Evolutionary conservation across 768 basidiomycete species (phyloP), one percentile per base, ranked within the genome.

Genomic region (Phlegmacium glaucopus): DNA sequence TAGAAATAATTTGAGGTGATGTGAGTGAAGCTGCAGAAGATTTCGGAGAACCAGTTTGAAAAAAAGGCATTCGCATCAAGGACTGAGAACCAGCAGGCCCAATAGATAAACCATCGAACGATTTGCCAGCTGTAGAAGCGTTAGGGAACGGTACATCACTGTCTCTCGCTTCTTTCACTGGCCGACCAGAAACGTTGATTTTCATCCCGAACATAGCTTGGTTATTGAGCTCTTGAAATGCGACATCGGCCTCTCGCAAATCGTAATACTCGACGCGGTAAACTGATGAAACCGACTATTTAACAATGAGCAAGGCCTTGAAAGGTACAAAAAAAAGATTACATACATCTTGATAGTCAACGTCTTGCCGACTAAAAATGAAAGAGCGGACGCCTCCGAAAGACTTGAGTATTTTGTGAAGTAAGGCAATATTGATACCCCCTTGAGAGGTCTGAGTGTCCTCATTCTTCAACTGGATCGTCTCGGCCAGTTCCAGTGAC

Each of bases 231-330:
- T 67, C 68, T 39, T 65, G 61, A 55, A 69, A 75, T 11, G 87
- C 86, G 9, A 60, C 56, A 32, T 71, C 65, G 6, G 85, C 80
- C 32, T 76, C 74, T 18, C 85, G 74, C 22, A 79, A 71, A 57
- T 90, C 87, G 58, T 75, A 85, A 60, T 78, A 92, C 52, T 89
- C 86, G 43, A 83, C 77, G 34, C 65, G 66, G 62, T 81, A 88
- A 25, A 74, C 63, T 63, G 56, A 60, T 7, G 53, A 50, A 6
- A 47, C 35, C 9, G 48, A 40, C 61, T 67, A 52, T 44, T 16
- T 39, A 32, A 11, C n/a, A 5, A 22, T 22, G 22, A 22, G 22
- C 22, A 22, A 22, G 22, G 22, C 22, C 22, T 22, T 22, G 22
- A 28, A 15, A 30, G 30, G 7, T 6, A 29, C 10, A 47, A 27